Base-by-base conservation (phyloP, 768 basidiomycete genomes). In the Tylopilus sp. region DNA sequence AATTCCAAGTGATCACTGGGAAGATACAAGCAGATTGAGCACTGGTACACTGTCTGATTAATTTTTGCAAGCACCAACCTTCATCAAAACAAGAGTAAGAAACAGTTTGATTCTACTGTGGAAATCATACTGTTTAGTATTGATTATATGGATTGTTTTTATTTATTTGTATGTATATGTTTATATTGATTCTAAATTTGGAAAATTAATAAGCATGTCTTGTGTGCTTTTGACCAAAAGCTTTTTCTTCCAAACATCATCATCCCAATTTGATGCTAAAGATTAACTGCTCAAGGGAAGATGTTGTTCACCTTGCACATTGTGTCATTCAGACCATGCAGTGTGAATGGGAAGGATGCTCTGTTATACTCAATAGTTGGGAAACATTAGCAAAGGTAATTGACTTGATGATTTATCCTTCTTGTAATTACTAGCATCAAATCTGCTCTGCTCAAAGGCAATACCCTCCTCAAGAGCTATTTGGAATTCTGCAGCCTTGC, bases 321-420 rank as follows among this genome's bases (percentile, higher is more conserved):
- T 37, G 34, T 58, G 56, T 58, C 28, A 62, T 70, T 3, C 64
- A 62, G n/a, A 31, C 48, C 38, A 56, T 64, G 36, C 65, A 53
- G 8, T 69, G 68, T 56, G 68, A 69, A 11, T 69, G 68, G 68
- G 62, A 63, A 19, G 59, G 44, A 13, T 69, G 68, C 45, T 31
- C 52, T 25, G 44, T 58, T n/a, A 50, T 43, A 48, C 60, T 69
- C 21, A 69, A 69, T 44, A 62, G 68, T 44, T 70, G 66, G 59
- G 21, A 64, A 21, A 58, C 57, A 55, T 52, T 69, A 43, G 52
- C 54, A 45, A 70, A 70, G 68, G 68, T 69, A 33, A 69, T 42
- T 65, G 41, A 44, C 21, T 43, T 56, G 31, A 50, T 4, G 36
- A 24, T 14, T 42, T 38, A 37, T 53, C 47, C 33, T 48, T 56